These are phyloP conservation scores for Geranium rotundifolium DNA, from an alignment of 345 rosid species.

Conservation along the genomic window DNA sequence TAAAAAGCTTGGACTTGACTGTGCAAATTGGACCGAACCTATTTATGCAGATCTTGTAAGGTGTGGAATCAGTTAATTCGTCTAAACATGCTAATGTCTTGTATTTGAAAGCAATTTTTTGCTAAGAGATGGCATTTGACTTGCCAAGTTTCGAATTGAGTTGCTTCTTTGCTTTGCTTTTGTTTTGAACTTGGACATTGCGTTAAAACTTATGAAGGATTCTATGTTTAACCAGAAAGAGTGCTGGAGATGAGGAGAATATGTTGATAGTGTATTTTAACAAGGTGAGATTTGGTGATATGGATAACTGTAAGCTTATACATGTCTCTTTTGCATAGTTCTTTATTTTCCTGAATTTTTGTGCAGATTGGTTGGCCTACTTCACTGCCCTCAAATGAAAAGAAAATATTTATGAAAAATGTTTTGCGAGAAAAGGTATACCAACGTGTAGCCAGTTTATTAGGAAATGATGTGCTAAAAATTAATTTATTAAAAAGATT, in stretches of 20 bases:
- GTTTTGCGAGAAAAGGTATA: conserved; percentile 68
- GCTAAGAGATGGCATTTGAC: background rate
- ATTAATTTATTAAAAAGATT: background rate
- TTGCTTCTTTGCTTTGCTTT: background rate
- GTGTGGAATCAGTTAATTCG: conserved; percentile 18
- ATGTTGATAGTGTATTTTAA: conserved; percentile 78
- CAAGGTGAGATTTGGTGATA: conserved; percentile 28
- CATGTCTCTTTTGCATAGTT: background rate
- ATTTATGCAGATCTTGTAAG: conserved; percentile 66
- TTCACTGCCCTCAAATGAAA: conserved; percentile 82
- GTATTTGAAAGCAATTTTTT: background rate
- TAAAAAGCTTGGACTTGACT: conserved; percentile 88
- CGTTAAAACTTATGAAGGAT: conserved; percentile 2
- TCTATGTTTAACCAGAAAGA: conserved; percentile 40
- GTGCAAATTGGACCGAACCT: conserved; percentile 89
- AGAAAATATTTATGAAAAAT: conserved; percentile 49
- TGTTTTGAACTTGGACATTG: background rate
- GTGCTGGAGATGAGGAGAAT: conserved; percentile 78
- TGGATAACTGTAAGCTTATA: background rate
- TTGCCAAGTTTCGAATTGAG: conserved; percentile 1
- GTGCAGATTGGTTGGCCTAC: conserved; percentile 93
- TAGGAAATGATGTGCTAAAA: background rate
- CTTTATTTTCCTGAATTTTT: conserved; percentile 2
- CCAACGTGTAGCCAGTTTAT: background rate
- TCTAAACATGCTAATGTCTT: background rate